Conservation (phyloP, 1,284 basidiomycete species). For the Takashimella tepidaria region DNA sequence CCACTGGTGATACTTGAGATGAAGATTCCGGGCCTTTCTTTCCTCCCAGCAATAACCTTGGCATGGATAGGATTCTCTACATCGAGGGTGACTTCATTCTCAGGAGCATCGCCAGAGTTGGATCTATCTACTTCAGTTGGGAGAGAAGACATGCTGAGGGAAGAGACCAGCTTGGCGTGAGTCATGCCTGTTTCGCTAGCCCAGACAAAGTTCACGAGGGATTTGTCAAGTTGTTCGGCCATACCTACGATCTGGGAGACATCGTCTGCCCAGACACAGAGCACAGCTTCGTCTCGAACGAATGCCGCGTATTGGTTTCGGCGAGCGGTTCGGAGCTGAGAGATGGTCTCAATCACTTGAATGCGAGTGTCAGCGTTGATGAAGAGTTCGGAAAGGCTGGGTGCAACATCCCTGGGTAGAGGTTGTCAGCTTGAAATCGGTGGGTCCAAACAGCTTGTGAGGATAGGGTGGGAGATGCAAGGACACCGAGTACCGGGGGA, state of each 20-base stretch:
- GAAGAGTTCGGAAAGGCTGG: constrained; percentile 3
- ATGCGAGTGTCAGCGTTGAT: constrained; percentile 12
- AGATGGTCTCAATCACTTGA: constrained; percentile 50
- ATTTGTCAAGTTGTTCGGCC: background rate
- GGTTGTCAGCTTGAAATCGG: background rate
- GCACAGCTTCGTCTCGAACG: constrained; percentile 64
- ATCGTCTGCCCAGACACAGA: constrained; percentile 68
- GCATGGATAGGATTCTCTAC: background rate
- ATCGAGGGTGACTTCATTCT: background rate
- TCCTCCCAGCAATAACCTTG: background rate
- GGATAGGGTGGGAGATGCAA: too few species aligned
- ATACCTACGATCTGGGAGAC: constrained; percentile 33
- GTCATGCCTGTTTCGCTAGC: background rate
- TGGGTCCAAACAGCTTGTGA: too few species aligned
- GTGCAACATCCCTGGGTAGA: background rate
- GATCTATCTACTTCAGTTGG: too few species aligned
- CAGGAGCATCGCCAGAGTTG: background rate
- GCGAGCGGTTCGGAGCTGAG: constrained; percentile 59
- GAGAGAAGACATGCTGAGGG: too few species aligned
- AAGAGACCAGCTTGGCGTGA: background rate
- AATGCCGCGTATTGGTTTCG: constrained; percentile 77
- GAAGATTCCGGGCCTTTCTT: background rate
- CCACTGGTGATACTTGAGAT: background rate
- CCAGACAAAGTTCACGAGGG: background rate
- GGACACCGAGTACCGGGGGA: too few species aligned